Evolutionary conservation across 805 yeast genomes (phyloP).

Genomic region (Crinitomyces ghanaensis): DNA sequence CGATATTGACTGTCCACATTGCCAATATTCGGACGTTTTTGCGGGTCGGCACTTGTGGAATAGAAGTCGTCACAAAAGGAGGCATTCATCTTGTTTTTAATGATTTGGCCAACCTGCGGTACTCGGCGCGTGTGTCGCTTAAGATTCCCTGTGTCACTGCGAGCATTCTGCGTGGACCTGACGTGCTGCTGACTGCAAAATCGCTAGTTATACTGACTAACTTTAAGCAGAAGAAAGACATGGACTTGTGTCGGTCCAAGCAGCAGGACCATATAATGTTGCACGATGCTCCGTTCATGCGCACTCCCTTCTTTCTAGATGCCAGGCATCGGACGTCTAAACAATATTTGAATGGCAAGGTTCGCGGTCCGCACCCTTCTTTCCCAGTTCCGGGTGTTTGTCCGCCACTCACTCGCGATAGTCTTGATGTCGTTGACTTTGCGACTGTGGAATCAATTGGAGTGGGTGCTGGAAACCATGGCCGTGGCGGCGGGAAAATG

Average conservation of each 20-base stretch:
- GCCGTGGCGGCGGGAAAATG: too few species aligned
- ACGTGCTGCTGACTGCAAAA: constrained; percentile 29
- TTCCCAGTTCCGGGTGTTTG: constrained; percentile 54
- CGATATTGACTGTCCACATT: constrained; percentile 47
- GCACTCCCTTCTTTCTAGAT: constrained; percentile 62
- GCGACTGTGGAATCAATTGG: too few species aligned
- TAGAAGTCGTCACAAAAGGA: constrained; percentile 21
- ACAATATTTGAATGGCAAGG: constrained; percentile 30
- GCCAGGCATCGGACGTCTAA: constrained; percentile 33
- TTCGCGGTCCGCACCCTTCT: constrained; percentile 42
- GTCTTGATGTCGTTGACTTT: constrained; percentile 33
- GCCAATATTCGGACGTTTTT: constrained; percentile 37
- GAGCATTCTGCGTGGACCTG: constrained; percentile 19
- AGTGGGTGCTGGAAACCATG: too few species aligned
- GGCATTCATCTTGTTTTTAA: constrained; percentile 34
- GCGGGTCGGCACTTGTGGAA: constrained; percentile 21
- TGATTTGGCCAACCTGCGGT: constrained; percentile 61
- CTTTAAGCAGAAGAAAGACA: constrained; percentile 43
- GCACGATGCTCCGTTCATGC: constrained; percentile 76
- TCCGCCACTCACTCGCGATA: constrained; percentile 42
- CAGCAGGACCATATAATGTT: constrained; percentile 57
- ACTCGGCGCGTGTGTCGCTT: constrained; percentile 42
- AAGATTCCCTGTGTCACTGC: constrained; percentile 38
- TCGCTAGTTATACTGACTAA: constrained; percentile 54
- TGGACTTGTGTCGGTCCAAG: constrained; percentile 32